Evolutionary conservation across 2,329 filamentous ascomycete genomes (phyloP), one percentile per base, ranked within the genome.

Genomic region (Cadophora gregata): DNA sequence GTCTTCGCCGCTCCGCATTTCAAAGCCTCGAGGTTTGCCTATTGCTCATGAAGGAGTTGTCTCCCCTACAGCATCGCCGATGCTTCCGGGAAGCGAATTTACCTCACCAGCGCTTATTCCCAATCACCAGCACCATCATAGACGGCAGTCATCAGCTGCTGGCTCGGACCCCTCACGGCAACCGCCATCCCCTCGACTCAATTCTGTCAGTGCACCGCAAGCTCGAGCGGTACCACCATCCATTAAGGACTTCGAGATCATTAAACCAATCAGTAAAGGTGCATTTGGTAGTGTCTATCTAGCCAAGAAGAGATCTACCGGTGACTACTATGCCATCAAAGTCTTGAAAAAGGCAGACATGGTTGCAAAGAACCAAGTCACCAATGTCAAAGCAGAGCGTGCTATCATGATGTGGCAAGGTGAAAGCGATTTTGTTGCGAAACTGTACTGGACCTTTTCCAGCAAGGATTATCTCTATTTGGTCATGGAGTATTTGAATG

Each of bases 321-420:
- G 94, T 55, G 96, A 99, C 75, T 99, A 99, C 79, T 99, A 95
- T 78, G 96, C 96, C 10, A 98, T 99, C 81, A 99, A 99, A 77
- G 96, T 98, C 0, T 80, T 99, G 67, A 98, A 98, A 78, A 99
- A 99, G 80, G 94, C 96, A n/a, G 96, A 99, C 82, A 99, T 99
- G 96, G 93, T 99, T 69, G 96, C 96, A 69, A 99, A 99, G 80
- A 99, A 99, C 78, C 96, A 99, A 78, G 94, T 99, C 73, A 97
- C 96, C 72, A 99, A 99, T 76, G 96, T 99, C 75, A 98, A 99
- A 80, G 96, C 96, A 9, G 96, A 99, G 80, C 88, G 96, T 72
- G 96, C 96, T 25, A 99, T 99, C 77, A 98, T 99, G 96, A 99
- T 99, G 96, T 98, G 96, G 93, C 96, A 99, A 81, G 96, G 96